Evolutionary conservation across 192 early-diverging fungal species (phyloP).

Genomic region (Entophlyctis luteolus): DNA sequence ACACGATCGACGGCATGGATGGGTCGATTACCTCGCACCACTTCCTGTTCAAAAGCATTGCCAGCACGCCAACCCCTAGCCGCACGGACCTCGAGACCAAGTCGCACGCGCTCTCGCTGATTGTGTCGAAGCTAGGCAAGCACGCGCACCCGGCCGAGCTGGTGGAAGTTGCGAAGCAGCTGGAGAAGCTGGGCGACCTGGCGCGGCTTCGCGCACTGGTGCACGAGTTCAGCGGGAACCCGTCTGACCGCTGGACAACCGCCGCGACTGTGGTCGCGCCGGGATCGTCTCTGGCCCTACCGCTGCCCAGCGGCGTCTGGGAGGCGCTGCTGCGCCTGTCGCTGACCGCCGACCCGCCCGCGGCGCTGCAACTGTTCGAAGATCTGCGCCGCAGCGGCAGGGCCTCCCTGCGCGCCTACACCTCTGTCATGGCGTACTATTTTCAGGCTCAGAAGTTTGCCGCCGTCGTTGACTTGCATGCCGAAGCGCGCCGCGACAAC

Average conservation of each 20-base stretch:
- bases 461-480: too few species aligned
- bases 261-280: background rate
- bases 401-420: too few species aligned
- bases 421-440: too few species aligned
- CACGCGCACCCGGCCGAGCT: background rate
- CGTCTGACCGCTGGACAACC: too few species aligned
- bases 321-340: background rate
- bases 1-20: constrained; percentile 11
- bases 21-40: constrained; percentile 14
- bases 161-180: background rate
- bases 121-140: background rate
- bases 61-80: background rate
- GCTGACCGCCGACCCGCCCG: too few species aligned
- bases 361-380: too few species aligned
- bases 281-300: too few species aligned
- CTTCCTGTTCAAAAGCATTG: constrained; percentile 18
- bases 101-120: background rate
- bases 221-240: too few species aligned
- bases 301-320: background rate
- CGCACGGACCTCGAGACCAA: background rate
- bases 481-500: too few species aligned
- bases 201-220: background rate
- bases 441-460: too few species aligned
- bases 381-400: too few species aligned
- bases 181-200: background rate